phyloP scores from a whole-genome alignment of 2,329 filamentous ascomycete genomes.

The Lojkania enalia region DNA sequence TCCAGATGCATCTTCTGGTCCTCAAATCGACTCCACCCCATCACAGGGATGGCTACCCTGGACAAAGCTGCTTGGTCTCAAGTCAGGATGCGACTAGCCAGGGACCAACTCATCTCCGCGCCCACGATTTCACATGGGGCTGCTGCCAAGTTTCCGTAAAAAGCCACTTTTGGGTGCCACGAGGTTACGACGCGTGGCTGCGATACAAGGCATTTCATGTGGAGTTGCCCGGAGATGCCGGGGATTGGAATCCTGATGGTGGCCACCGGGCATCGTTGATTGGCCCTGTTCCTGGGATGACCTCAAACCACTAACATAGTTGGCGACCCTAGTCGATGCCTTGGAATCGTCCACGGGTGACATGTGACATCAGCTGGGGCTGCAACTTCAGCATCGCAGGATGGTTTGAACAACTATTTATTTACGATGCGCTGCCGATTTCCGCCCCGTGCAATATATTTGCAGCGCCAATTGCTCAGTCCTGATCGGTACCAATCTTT shows the following conservation, averaged over 20 bases:
- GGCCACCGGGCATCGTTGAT: conserved; percentile 14
- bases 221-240: neutral
- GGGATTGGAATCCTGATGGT: conserved; percentile 8
- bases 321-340: conserved; percentile 3
- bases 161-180: conserved; percentile 7
- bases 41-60: too few species aligned
- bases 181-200: conserved; percentile 11
- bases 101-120: conserved; percentile 1
- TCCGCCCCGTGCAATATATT: too few species aligned
- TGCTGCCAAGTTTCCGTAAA: conserved; percentile 7
- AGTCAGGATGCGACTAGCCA: neutral
- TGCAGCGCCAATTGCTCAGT: conserved; percentile 13
- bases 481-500: conserved; percentile 13
- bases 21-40: neutral
- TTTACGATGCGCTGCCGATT: too few species aligned
- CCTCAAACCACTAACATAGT: conserved; percentile 16
- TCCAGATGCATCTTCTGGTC: neutral
- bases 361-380: conserved; percentile 34
- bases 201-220: neutral
- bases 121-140: neutral
- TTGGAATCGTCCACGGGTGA: too few species aligned
- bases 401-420: too few species aligned
- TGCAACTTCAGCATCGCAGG: conserved; percentile 18
- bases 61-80: too few species aligned
- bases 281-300: conserved; percentile 26